phyloP scores from a whole-genome alignment of 495 filamentous ascomycete genomes.

The Aspergillus bertholletiae region DNA sequence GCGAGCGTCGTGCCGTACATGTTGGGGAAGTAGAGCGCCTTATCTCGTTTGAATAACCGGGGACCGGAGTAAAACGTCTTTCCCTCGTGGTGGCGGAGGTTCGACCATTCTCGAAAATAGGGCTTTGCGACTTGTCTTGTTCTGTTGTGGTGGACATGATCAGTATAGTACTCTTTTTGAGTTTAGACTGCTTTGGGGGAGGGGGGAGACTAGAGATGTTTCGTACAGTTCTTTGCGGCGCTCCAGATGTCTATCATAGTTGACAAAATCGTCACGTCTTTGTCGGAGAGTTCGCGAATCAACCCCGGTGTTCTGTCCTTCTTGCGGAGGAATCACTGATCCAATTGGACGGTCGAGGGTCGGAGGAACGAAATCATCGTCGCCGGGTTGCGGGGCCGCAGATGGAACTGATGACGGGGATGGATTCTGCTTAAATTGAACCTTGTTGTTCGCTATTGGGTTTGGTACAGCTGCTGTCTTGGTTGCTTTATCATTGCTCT shows the following conservation, averaged over 20 bases:
- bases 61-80: constrained; percentile 84
- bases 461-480: constrained; percentile 1
- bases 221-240: constrained; percentile 68
- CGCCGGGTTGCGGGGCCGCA: constrained; percentile 34
- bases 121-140: constrained; percentile 63
- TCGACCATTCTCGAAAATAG: constrained; percentile 91
- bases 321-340: constrained; percentile 61
- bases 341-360: constrained; percentile 79
- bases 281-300: constrained; percentile 64
- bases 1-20: constrained; percentile 72
- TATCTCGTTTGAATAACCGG: constrained; percentile 67
- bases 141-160: constrained; percentile 22
- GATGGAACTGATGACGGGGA: constrained; percentile 9
- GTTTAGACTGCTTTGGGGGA: neutral
- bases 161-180: no score
- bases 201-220: neutral
- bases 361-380: constrained; percentile 61
- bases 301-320: constrained; percentile 76
- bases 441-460: constrained; percentile 8
- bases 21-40: constrained; percentile 91
- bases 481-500: constrained; percentile 14
- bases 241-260: constrained; percentile 78
- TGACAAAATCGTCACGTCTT: constrained; percentile 73
- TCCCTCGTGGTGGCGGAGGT: constrained; percentile 75
- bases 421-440: constrained; percentile 33